Evolutionary conservation across 805 yeast species (phyloP), one percentile per base, ranked within the genome.

Genomic region (Wickerhamiella galacta): DNA sequence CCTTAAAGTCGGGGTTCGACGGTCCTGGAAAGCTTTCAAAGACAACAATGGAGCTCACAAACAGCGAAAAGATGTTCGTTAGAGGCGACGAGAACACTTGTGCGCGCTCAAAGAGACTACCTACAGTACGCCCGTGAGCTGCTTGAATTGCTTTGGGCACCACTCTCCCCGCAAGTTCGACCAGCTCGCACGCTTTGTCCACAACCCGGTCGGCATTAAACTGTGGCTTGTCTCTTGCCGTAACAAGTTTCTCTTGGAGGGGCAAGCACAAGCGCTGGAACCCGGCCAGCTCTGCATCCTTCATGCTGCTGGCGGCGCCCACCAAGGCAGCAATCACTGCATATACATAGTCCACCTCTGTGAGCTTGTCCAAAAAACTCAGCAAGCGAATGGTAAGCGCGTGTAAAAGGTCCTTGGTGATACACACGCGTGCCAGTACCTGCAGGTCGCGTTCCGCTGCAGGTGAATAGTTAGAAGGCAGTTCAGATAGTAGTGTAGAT

Each of bases 401-500:
- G 40, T 66, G 59, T 35, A 60, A 47, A 22, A 61, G 40, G 12
- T 56, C 44, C 29, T 51, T 44, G 22, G 50, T 49, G 16, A 54
- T 47, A 25, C 61, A 47, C 10, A 60, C 39, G 10, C 44, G 35
- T 1, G 56, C 54, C 22, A 61, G 35, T 1, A 52, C 46, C 9
- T 47, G 45, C 6, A 61, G 44, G 16, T 52, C 40, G 40, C 46
- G 33, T 41, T 47, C 30, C 50, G 30, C 25, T 0, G 40, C 49
- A 3, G 60, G 54, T 10, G 49, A 40, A 5, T 48, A 56, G 12
- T 59, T 54, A n/a, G 60, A 61, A 3, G 78, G 75, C 16, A 76
- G 53, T 14, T 64, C 48, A 2, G 66, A 49, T 8, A 75, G 45
- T 35, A 74, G 50, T 16, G 57, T 61, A 6, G 75, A 77, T 29